phyloP scores from a whole-genome alignment of 371 early-diverging fungal genomes.

The Mortierella sp. region DNA sequence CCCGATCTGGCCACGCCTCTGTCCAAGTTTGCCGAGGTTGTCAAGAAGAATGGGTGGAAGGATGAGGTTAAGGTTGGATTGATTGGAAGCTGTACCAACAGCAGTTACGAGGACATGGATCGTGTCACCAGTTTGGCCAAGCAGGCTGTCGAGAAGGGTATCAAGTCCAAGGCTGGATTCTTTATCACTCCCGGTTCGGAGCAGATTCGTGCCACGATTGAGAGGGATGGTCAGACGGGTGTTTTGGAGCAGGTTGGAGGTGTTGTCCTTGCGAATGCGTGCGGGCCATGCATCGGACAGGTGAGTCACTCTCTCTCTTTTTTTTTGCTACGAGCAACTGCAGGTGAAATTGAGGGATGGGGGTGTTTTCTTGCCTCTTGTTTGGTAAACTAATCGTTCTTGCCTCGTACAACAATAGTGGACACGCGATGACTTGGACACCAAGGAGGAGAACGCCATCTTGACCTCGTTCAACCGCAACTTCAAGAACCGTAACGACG shows the following conservation, averaged over 20 bases:
- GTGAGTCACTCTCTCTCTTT: slow-evolving; percentile 41
- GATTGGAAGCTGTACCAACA: slow-evolving; percentile 97
- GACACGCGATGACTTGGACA: slow-evolving; percentile 86
- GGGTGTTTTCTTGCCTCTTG: not conserved
- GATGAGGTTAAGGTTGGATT: slow-evolving; percentile 89
- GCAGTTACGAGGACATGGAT: slow-evolving; percentile 95
- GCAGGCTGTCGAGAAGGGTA: slow-evolving; percentile 86
- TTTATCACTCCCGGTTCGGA: slow-evolving; percentile 97
- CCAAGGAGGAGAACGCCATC: slow-evolving; percentile 88
- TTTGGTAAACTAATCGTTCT: not conserved
- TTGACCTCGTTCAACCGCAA: slow-evolving; percentile 98
- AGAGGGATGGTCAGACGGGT: slow-evolving; percentile 90
- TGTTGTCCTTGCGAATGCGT: slow-evolving; percentile 90
- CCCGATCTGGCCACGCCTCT: slow-evolving; percentile 95
- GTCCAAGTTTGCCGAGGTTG: slow-evolving; percentile 82
- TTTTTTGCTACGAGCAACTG: not conserved
- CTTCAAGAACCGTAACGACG: slow-evolving; percentile 96
- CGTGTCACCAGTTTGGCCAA: slow-evolving; percentile 89
- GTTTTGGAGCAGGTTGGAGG: slow-evolving; percentile 89
- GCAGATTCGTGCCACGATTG: slow-evolving; percentile 96
- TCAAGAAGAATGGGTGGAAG: slow-evolving; percentile 88
- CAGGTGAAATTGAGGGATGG: not conserved
- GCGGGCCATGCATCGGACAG: slow-evolving; percentile 93
- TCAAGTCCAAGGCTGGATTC: slow-evolving; percentile 86
- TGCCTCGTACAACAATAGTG: slow-evolving; percentile 67